Evolutionary conservation across 2,329 filamentous ascomycete genomes (phyloP), one percentile per base, ranked within the genome.

Genomic region (Xylariaceae sp.): DNA sequence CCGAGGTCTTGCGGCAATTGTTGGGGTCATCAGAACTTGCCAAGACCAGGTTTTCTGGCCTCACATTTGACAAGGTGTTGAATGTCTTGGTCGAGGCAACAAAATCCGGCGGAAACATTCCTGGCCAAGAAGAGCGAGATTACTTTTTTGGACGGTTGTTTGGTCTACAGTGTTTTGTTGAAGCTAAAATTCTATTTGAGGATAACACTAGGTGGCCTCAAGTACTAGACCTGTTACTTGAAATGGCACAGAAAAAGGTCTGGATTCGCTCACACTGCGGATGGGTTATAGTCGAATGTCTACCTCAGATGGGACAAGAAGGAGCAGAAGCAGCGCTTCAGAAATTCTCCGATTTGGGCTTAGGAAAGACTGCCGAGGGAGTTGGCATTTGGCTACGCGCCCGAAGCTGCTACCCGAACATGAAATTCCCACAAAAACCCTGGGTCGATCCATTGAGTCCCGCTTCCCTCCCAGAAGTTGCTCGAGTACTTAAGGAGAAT

Each of bases 201-300:
- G 78, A 85, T 29, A 74, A 79, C 16, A 77, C 82, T 4, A 82
- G 78, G 67, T 92, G 89, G 86, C 78, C 80, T 41, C 78, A 81
- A 52, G 79, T 96, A n/a, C 77, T 97, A 44, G 83, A 89, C 51
- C 77, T 90, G 50, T 77, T 97, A 28, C 82, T 92, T 66, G 84
- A 87, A 60, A 82, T 97, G 58, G 87, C 89, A 36, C 84, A 86
- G 66, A 90, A 90, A 75, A 96, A 96, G 74, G 85, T 90, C 28
- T 97, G 93, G 94, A 81, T 98, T 64, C 85, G 91, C 59, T 88
- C 94, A 67, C 91, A 96, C 71, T 96, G 92, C 67, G 92, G 90
- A 28, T 91, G 88, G 81, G 85, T 95, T 44, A 79, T 97, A 23
- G 88, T 90, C 40, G 86, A 92, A 69, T 87, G 88, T 12, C 73